phyloP scores from a whole-genome alignment of 129 eudicot species.

The Flaveria brownii region DNA sequence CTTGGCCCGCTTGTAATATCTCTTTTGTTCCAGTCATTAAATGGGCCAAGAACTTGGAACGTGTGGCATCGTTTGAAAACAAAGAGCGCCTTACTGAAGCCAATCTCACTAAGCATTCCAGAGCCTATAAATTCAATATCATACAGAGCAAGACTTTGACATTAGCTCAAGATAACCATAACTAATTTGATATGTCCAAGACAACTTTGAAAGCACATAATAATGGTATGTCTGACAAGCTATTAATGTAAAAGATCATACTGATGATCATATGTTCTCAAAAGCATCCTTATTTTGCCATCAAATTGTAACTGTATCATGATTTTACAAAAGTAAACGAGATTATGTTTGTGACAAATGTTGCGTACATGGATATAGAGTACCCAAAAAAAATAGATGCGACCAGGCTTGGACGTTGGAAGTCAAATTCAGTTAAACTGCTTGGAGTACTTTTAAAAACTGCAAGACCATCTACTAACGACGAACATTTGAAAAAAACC shows the following conservation, averaged over 20 bases:
- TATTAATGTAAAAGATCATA: constrained; percentile 1
- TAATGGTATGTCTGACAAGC: constrained; percentile 1
- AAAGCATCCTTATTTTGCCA: constrained; percentile 13
- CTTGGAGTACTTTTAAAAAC: not conserved
- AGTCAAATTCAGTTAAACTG: not conserved
- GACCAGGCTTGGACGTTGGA: not conserved
- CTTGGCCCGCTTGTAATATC: constrained; percentile 89
- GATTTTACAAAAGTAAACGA: not conserved
- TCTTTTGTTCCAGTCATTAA: constrained; percentile 93
- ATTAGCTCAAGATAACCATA: constrained; percentile 11
- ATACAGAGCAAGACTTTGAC: not conserved
- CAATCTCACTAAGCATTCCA: constrained; percentile 94
- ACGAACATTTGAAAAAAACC: not conserved
- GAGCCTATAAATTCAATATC: constrained; percentile 47
- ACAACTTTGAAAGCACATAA: constrained; percentile 2
- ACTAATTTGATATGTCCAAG: not conserved
- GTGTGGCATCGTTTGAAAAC: constrained; percentile 78
- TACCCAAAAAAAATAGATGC: not conserved
- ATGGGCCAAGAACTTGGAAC: constrained; percentile 89
- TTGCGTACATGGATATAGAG: constrained; percentile 15
- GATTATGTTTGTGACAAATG: not conserved
- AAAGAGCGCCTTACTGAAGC: constrained; percentile 95
- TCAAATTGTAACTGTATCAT: not conserved
- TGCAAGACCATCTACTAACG: not conserved
- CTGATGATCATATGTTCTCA: not conserved